phyloP scores from a whole-genome alignment of 2,329 filamentous ascomycete species.

The Fusarium mangiferae region DNA sequence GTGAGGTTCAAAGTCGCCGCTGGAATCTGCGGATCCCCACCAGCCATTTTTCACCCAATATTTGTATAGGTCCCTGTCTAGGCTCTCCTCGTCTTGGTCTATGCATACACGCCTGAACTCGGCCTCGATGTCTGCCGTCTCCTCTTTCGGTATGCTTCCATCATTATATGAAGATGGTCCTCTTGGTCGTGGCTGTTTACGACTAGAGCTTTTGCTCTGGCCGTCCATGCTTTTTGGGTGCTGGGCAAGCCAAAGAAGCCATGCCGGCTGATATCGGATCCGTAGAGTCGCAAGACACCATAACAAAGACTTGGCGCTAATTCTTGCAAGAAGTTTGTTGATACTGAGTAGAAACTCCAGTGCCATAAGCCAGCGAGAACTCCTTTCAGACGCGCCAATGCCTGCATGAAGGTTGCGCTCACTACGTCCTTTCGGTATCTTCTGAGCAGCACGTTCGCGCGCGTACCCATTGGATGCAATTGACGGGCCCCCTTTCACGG shows the following conservation, averaged over 20 bases:
- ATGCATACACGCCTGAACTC: constrained; percentile 72
- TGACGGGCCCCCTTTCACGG: constrained; percentile 59
- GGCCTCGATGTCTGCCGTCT: constrained; percentile 81
- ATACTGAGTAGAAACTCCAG: constrained; percentile 82
- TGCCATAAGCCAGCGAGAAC: constrained; percentile 80
- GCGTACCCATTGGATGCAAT: constrained; percentile 69
- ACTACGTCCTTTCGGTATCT: constrained; percentile 58
- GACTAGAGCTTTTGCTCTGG: constrained; percentile 26
- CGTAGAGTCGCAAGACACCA: constrained; percentile 69
- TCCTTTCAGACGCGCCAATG: constrained; percentile 81
- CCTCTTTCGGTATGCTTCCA: constrained; percentile 65
- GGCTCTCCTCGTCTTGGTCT: constrained; percentile 66
- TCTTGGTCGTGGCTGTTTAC: constrained; percentile 20
- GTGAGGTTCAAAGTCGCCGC: constrained; percentile 77
- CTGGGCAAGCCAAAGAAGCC: constrained; percentile 67
- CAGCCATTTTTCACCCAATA: constrained; percentile 88
- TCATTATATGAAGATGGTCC: constrained; percentile 46
- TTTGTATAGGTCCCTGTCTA: constrained; percentile 80
- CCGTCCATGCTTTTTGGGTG: constrained; percentile 48
- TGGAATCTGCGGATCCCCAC: constrained; percentile 85
- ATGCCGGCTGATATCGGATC: constrained; percentile 52
- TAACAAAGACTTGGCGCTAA: constrained; percentile 46
- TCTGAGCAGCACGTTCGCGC: constrained; percentile 75
- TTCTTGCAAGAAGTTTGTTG: constrained; percentile 54
- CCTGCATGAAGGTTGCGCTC: constrained; percentile 67